phyloP scores from a whole-genome alignment of 345 rosid species.

The Salix exigua region DNA sequence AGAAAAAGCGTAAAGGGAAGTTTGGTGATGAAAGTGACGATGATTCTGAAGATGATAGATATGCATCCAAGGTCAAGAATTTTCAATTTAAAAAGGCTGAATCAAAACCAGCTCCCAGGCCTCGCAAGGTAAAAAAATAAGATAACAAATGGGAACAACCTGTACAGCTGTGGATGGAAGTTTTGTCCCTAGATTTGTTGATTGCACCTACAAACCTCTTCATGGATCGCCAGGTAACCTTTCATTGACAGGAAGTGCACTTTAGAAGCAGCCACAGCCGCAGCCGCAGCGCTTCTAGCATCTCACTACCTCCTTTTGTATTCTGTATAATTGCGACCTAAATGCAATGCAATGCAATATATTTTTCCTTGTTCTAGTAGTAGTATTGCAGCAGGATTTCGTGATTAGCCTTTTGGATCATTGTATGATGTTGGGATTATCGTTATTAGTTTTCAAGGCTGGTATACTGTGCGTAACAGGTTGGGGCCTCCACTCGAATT shows the following conservation, averaged over 20 bases:
- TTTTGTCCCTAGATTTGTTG: background rate
- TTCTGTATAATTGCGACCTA: background rate
- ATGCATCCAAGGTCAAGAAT: slow-evolving; percentile 50
- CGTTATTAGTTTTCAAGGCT: background rate
- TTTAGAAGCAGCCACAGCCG: background rate
- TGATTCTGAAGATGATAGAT: slow-evolving; percentile 54
- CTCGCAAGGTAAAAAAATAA: slow-evolving; percentile 37
- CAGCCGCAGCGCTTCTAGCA: too few relatives aligned
- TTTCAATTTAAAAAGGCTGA: slow-evolving; percentile 32
- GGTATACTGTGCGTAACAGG: background rate
- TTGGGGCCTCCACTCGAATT: background rate
- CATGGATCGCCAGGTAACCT: background rate
- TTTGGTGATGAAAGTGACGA: slow-evolving; percentile 40
- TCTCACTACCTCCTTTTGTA: background rate
- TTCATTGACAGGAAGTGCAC: background rate
- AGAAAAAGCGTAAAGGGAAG: slow-evolving; percentile 50
- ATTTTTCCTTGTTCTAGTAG: background rate
- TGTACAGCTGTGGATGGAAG: background rate
- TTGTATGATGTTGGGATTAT: background rate
- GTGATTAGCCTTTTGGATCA: background rate
- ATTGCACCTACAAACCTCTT: background rate
- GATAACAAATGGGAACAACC: background rate
- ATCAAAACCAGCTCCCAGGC: slow-evolving; percentile 25
- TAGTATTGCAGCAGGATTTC: background rate
- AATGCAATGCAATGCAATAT: background rate